Percentiles rank a stretch among this genome's conserved stretches.
Evolutionary conservation across 169 alveolate species (phyloP).

Genomic region (Cryptosporidium xiaoi): DNA sequence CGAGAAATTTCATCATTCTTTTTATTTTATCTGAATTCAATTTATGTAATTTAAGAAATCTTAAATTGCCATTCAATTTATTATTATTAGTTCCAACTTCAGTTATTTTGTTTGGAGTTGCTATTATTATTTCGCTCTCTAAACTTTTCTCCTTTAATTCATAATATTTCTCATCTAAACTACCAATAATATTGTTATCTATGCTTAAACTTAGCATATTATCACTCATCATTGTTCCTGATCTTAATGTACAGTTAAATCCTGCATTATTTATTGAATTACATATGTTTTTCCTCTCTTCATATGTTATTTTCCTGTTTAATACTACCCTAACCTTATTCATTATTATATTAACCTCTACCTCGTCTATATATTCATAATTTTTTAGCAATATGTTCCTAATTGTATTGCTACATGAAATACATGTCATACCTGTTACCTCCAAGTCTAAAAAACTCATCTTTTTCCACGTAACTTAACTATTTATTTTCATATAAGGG

Average conservation of each 20-base stretch:
- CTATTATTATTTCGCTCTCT: slow-evolving; percentile 47
- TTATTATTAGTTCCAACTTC: background rate
- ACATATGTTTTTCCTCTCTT: slow-evolving; percentile 34
- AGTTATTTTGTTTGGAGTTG: slow-evolving; percentile 26
- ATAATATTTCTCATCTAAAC: background rate
- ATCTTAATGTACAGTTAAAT: slow-evolving; percentile 29
- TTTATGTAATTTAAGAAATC: slow-evolving; percentile 15
- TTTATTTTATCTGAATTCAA: slow-evolving; percentile 21
- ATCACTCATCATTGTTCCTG: slow-evolving; percentile 26
- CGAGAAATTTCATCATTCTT: slow-evolving; percentile 8
- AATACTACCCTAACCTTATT: slow-evolving; percentile 31
- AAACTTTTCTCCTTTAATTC: slow-evolving; percentile 10
- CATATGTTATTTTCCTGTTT: background rate
- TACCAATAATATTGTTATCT: slow-evolving; percentile 6
- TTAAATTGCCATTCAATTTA: background rate
- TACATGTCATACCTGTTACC: slow-evolving; percentile 71
- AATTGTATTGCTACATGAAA: slow-evolving; percentile 58
- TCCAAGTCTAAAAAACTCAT: slow-evolving; percentile 61
- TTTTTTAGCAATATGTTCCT: slow-evolving; percentile 10
- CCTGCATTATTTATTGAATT: slow-evolving; percentile 63
- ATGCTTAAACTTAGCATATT: slow-evolving; percentile 20
- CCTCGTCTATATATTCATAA: slow-evolving; percentile 45
- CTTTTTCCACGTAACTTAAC: background rate
- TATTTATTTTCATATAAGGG: background rate
- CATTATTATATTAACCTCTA: slow-evolving; percentile 44